Conservation (phyloP, 1,139 yeast species). For the Blastobotrys persicus region DNA sequence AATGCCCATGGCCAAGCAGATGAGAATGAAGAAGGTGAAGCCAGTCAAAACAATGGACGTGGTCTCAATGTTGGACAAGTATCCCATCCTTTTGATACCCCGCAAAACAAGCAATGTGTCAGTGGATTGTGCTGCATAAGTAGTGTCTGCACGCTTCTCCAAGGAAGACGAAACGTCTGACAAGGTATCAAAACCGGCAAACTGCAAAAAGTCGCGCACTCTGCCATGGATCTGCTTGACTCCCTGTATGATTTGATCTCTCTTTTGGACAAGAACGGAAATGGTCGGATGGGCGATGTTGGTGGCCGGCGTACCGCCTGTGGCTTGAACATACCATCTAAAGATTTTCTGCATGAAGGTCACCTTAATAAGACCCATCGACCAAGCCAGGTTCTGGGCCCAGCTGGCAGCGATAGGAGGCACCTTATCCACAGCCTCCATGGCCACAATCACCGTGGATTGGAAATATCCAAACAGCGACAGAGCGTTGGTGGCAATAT, state of each 20-base stretch:
- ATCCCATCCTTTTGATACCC: constrained; percentile 93
- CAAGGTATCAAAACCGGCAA: constrained; percentile 17
- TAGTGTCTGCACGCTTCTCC: constrained; percentile 8
- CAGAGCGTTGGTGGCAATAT: constrained; percentile 91
- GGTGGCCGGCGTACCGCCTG: constrained; percentile 86
- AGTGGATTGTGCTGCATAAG: constrained; percentile 23
- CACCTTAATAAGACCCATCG: constrained; percentile 80
- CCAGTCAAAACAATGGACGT: constrained; percentile 84
- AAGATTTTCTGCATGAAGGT: constrained; percentile 81
- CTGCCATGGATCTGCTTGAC: constrained; percentile 27
- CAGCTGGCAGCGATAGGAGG: constrained; percentile 98
- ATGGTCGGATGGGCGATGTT: constrained; percentile 47
- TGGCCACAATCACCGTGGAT: constrained; percentile 83
- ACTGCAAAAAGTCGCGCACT: constrained; percentile 25
- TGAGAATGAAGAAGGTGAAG: constrained; percentile 77
- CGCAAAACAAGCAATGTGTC: constrained; percentile 54
- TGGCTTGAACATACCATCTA: constrained; percentile 92
- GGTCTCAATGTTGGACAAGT: constrained; percentile 75
- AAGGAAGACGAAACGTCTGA: neutral
- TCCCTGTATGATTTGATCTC: constrained; percentile 18
- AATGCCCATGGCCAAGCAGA: constrained; percentile 40
- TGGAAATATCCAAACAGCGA: constrained; percentile 92
- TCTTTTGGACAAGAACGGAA: constrained; percentile 78
- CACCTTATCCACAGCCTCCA: constrained; percentile 91
- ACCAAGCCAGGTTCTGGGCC: constrained; percentile 96